Evolutionary conservation across 2,329 filamentous ascomycete genomes (phyloP).

Genomic region (Pseudopithomyces maydicus): DNA sequence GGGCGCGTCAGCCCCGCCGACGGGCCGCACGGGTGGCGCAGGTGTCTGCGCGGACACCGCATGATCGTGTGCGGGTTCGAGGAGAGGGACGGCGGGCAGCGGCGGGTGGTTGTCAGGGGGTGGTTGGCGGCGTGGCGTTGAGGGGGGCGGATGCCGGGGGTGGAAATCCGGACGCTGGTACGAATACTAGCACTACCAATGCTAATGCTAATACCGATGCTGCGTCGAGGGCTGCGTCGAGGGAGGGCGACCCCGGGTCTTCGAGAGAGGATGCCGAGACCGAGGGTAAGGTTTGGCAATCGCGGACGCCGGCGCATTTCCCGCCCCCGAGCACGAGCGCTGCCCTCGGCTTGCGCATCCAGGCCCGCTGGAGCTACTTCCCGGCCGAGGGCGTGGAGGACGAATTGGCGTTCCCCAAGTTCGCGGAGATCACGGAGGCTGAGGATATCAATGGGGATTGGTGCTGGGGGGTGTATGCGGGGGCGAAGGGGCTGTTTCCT

Average conservation of each 20-base stretch:
- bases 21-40: constrained; percentile 79
- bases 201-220: too few relatives aligned
- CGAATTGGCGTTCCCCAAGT: constrained; percentile 82
- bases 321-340: too few relatives aligned
- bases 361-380: constrained; percentile 79
- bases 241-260: too few relatives aligned
- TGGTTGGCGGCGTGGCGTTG: too few relatives aligned
- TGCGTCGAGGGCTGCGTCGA: too few relatives aligned
- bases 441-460: constrained; percentile 91
- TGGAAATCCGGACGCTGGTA: too few relatives aligned
- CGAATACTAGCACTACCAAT: too few relatives aligned
- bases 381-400: constrained; percentile 68
- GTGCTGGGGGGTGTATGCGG: constrained; percentile 87
- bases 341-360: constrained; percentile 66
- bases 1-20: constrained; percentile 75
- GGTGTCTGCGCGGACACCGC: constrained; percentile 79
- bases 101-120: constrained; percentile 70
- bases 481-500: constrained; percentile 78
- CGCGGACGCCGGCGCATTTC: too few relatives aligned
- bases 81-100: constrained; percentile 68
- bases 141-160: too few relatives aligned
- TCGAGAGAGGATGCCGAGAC: too few relatives aligned
- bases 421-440: constrained; percentile 81
- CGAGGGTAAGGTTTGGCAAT: too few relatives aligned
- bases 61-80: constrained; percentile 83